Evolutionary conservation across 768 basidiomycete genomes (phyloP), one percentile per base, ranked within the genome.

Genomic region (Tulasnella sp.): DNA sequence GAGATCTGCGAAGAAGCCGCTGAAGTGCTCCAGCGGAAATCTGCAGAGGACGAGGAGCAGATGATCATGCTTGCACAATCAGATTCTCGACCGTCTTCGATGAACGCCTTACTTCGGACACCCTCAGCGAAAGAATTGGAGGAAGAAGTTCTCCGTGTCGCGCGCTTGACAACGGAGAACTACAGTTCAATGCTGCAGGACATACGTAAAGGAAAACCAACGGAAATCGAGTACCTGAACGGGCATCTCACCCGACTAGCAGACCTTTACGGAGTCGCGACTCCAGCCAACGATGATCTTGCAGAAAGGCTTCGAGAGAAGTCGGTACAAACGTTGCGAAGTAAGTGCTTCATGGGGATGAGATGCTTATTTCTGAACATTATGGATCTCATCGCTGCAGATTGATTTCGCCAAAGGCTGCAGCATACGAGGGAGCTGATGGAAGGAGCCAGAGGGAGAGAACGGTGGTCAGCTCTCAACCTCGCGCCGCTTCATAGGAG

Each of bases 121-220:
- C 84, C 94, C 45, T 83, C 84, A 37, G 79, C 84, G 1, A 78
- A 81, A 3, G 82, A 84, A 34, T 85, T 96, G 52, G 82, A 87
- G 78, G 79, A 84, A 54, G 89, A 93, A 80, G 89, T 90, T 39
- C 71, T 86, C 69, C 86, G 87, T 25, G 87, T 94, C 64, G 87
- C 89, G 19, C 78, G 85, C 11, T 74, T 84, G 31, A 96, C 93
- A 3, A 84, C 83, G 54, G 83, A 84, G 17, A 94, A 96, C 81
- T 87, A 90, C 72, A 94, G 94, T 7, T 93, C 91, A 19, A 97
- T 94, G 89, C 85, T 95, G 22, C 81, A 85, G 19, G 94, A 97
- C 81, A 82, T 96, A 37, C 86, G 86, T 78, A 82, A 83, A 39
- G 90, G 90, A 58, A 74, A 79, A n/a, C 84, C 84, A 6, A 96